Conservation (phyloP, 1,139 yeast species). For the Torulaspora pretoriensis region DNA sequence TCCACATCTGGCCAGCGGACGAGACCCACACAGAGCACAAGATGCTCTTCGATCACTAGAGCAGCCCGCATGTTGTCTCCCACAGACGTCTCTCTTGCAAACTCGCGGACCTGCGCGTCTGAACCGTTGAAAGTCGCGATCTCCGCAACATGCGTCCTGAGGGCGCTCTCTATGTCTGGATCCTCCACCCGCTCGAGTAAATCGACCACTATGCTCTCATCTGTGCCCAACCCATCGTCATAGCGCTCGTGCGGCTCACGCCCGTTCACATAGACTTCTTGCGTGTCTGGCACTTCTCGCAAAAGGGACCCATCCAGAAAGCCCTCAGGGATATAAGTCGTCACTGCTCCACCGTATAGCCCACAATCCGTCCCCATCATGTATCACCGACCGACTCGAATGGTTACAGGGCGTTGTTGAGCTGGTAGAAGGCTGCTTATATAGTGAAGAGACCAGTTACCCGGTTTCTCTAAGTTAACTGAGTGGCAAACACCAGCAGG, state of each 20-base stretch:
- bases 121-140: slow-evolving; percentile 40
- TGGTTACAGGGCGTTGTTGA: background rate
- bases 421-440: background rate
- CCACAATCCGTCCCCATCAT: slow-evolving; percentile 5
- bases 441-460: background rate
- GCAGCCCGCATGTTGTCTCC: slow-evolving; percentile 17
- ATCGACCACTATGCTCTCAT: slow-evolving; percentile 68
- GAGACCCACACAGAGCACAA: slow-evolving; percentile 50
- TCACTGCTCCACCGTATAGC: slow-evolving; percentile 74
- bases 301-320: slow-evolving; percentile 68
- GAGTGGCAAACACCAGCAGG: slow-evolving; percentile 3
- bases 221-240: slow-evolving; percentile 39
- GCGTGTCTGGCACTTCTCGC: slow-evolving; percentile 83
- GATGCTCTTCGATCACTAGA: slow-evolving; percentile 32
- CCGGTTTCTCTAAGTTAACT: background rate
- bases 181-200: slow-evolving; percentile 55
- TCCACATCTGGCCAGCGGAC: slow-evolving; percentile 47
- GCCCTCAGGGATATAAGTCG: slow-evolving; percentile 49
- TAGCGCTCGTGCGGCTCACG: slow-evolving; percentile 37
- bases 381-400: background rate
- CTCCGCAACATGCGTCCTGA: slow-evolving; percentile 43
- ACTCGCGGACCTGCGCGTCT: slow-evolving; percentile 24
- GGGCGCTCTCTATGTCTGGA: slow-evolving; percentile 38
- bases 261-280: slow-evolving; percentile 65
- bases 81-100: slow-evolving; percentile 18